Percentiles rank a stretch among this genome's conserved stretches.
Evolutionary conservation across 495 filamentous ascomycete species (phyloP).

Genomic region (Penicillium nucicola): DNA sequence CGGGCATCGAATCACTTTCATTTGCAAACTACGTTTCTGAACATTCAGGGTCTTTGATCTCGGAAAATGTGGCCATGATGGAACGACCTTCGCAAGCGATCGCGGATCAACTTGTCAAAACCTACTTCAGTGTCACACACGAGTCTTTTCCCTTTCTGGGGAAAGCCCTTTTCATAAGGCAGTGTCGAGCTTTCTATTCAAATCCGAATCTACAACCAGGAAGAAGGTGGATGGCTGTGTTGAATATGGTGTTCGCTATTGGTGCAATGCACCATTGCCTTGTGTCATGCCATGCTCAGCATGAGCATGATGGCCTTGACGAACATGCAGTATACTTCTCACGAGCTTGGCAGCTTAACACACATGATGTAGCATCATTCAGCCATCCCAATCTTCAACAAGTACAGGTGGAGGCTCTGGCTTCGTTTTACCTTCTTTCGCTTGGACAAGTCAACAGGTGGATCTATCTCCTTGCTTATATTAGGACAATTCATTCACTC

Average conservation of each 20-base stretch:
- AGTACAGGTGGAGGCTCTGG: no score
- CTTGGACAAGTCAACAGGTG: not conserved
- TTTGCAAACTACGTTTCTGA: slow-evolving; percentile 51
- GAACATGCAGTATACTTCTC: slow-evolving; percentile 50
- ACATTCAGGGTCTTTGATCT: slow-evolving; percentile 37
- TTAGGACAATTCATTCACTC: no score
- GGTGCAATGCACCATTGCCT: slow-evolving; percentile 40
- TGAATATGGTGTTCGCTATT: slow-evolving; percentile 62
- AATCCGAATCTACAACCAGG: slow-evolving; percentile 23
- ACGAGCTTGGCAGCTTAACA: slow-evolving; percentile 51
- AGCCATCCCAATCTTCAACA: no score
- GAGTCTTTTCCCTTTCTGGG: slow-evolving; percentile 54
- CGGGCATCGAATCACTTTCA: slow-evolving; percentile 17
- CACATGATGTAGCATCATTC: slow-evolving; percentile 12
- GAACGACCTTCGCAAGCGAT: slow-evolving; percentile 42
- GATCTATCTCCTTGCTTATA: no score
- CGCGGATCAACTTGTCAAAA: slow-evolving; percentile 48
- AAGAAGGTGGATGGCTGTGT: slow-evolving; percentile 49
- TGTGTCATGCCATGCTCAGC: no score
- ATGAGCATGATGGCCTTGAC: slow-evolving; percentile 20
- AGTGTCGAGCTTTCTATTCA: slow-evolving; percentile 32
- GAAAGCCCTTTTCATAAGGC: slow-evolving; percentile 31
- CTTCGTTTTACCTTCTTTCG: not conserved
- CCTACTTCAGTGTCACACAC: slow-evolving; percentile 55
- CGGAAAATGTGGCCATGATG: slow-evolving; percentile 42